Evolutionary conservation across 2,329 filamentous ascomycete genomes (phyloP).

Genomic region (Acrodontium crateriforme): DNA sequence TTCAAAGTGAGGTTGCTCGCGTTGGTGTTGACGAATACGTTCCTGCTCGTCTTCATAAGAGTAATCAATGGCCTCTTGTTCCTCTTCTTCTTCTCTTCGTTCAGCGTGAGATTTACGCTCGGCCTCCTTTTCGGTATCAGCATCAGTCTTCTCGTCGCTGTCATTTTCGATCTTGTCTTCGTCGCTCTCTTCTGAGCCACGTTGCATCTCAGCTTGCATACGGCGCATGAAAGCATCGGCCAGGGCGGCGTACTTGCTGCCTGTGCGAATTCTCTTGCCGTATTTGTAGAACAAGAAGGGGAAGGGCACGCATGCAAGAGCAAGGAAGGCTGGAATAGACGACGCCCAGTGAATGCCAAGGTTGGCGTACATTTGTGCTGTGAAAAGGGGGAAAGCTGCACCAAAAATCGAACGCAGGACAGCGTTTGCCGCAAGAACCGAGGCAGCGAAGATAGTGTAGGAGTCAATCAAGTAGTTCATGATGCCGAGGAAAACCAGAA

Average conservation of each 20-base stretch:
- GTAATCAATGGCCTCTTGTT: conserved; percentile 18
- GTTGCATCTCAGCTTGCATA: conserved; percentile 21
- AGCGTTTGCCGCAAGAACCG: conserved; percentile 49
- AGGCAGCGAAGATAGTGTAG: conserved; percentile 59
- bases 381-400: conserved; percentile 67
- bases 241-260: conserved; percentile 57
- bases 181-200: conserved; percentile 1
- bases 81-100: conserved; percentile 14
- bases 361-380: conserved; percentile 42
- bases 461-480: conserved; percentile 54
- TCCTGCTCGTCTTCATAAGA: conserved; percentile 12
- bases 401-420: conserved; percentile 65
- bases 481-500: conserved; percentile 48
- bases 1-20: conserved; percentile 8
- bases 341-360: conserved; percentile 62
- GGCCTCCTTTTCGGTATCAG: too few species aligned
- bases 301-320: conserved; percentile 56
- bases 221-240: conserved; percentile 46
- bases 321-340: conserved; percentile 59
- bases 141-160: too few species aligned
- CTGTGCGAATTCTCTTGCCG: conserved; percentile 47
- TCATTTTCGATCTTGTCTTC: too few species aligned
- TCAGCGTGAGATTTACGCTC: too few species aligned
- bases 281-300: conserved; percentile 67
- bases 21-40: too few species aligned